Percentiles rank a stretch among this genome's conserved stretches.
These are phyloP conservation scores for Gastrolobium bilobum DNA, from an alignment of 306 rosid species.

Conservation along the genomic window DNA sequence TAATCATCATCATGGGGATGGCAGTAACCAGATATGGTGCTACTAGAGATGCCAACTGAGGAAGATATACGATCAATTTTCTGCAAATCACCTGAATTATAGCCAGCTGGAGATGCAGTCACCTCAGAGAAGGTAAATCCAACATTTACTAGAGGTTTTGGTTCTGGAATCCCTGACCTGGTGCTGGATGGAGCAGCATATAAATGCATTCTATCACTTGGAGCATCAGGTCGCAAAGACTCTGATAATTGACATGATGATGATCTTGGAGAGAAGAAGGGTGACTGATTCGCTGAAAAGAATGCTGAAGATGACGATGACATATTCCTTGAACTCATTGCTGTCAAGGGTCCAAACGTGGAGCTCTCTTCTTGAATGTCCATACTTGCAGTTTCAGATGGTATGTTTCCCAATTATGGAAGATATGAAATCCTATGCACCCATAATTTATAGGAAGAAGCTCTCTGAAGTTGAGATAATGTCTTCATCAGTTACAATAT, in stretches of 20 bases:
- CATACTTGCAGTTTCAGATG: constrained; percentile 57
- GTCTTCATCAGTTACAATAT: constrained; percentile 43
- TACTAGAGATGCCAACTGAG: constrained; percentile 70
- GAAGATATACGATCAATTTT: constrained; percentile 68
- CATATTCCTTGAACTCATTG: constrained; percentile 73
- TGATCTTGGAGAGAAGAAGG: constrained; percentile 92
- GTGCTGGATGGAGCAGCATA: constrained; percentile 65
- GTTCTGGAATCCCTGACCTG: constrained; percentile 63
- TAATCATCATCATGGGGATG: constrained; percentile 57
- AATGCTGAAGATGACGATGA: constrained; percentile 86
- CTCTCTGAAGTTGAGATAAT: constrained; percentile 53
- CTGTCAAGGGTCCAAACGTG: constrained; percentile 65
- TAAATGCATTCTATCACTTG: constrained; percentile 58
- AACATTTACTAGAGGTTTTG: constrained; percentile 58
- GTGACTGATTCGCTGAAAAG: constrained; percentile 90
- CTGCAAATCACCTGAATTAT: constrained; percentile 64
- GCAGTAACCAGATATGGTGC: constrained; percentile 67
- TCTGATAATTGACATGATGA: constrained; percentile 75
- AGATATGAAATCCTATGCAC: constrained; percentile 56
- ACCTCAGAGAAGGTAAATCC: constrained; percentile 57
- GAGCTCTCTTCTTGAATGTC: constrained; percentile 81
- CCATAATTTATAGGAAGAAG: constrained; percentile 34
- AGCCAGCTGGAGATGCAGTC: constrained; percentile 60
- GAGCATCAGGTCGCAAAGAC: constrained; percentile 61
- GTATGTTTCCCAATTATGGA: constrained; percentile 49